A percentile compares a stretch with the other conserved stretches of the same genome.
phyloP scores from a whole-genome alignment of 2,329 filamentous ascomycete species.

The Orbilia javanica region DNA sequence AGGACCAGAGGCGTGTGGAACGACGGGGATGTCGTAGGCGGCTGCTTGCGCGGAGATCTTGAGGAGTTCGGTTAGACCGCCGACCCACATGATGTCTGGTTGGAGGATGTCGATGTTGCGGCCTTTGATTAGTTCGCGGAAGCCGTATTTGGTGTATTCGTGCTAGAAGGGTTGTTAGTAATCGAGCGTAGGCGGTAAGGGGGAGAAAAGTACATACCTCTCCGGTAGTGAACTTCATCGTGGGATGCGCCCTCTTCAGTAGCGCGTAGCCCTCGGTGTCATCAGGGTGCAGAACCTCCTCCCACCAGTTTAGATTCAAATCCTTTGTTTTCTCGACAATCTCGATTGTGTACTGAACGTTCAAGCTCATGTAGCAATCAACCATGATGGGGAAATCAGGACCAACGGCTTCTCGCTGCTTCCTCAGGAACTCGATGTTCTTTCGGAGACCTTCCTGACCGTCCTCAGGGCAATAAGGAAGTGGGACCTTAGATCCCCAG shows the following conservation, averaged over 20 bases:
- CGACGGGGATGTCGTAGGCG: constrained; percentile 93
- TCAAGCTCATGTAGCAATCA: constrained; percentile 97
- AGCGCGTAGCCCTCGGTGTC: constrained; percentile 91
- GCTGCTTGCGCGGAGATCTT: constrained; percentile 89
- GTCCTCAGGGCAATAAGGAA: constrained; percentile 91
- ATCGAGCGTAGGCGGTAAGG: neutral
- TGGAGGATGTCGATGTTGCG: constrained; percentile 94
- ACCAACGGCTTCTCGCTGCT: constrained; percentile 85
- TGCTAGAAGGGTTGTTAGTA: constrained; percentile 68
- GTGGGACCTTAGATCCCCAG: constrained; percentile 87
- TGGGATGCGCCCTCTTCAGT: constrained; percentile 90
- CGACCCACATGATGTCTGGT: constrained; percentile 97
- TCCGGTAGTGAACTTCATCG: constrained; percentile 92
- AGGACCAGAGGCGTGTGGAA: constrained; percentile 92
- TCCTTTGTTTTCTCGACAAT: constrained; percentile 85
- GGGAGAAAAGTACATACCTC: constrained; percentile 67
- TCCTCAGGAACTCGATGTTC: constrained; percentile 88
- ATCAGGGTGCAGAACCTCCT: constrained; percentile 91
- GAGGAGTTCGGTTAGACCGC: constrained; percentile 89
- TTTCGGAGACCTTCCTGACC: constrained; percentile 84
- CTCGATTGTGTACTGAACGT: constrained; percentile 92
- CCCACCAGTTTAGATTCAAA: constrained; percentile 96
- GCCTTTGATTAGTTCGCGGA: constrained; percentile 91
- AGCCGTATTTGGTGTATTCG: constrained; percentile 93
- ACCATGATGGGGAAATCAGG: constrained; percentile 94